phyloP scores from a whole-genome alignment of 2,329 filamentous ascomycete genomes.

The Knufia fluminis region DNA sequence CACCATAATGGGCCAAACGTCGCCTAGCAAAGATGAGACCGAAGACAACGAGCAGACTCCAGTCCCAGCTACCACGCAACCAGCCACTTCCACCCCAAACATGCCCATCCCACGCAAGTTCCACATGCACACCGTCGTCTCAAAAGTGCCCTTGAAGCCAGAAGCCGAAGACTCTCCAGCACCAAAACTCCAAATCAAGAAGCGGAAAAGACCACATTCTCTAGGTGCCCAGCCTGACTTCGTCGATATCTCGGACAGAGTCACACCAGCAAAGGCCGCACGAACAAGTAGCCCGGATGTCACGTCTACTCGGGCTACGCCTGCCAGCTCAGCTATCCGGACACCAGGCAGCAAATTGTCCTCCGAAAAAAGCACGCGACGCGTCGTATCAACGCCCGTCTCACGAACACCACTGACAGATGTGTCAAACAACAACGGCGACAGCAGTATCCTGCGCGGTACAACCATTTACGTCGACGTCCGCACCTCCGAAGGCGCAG shows the following conservation, averaged over 20 bases:
- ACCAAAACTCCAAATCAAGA: slow-evolving; percentile 28
- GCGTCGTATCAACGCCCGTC: slow-evolving; percentile 9
- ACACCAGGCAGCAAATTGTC: slow-evolving; percentile 10
- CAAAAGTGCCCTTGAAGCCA: slow-evolving; percentile 66
- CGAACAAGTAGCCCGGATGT: slow-evolving; percentile 5
- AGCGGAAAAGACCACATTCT: slow-evolving; percentile 42
- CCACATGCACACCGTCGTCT: slow-evolving; percentile 53
- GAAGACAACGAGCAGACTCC: slow-evolving; percentile 3
- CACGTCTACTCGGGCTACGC: slow-evolving; percentile 8
- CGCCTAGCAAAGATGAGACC: neutral
- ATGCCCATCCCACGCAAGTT: slow-evolving; percentile 8
- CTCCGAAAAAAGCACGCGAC: slow-evolving; percentile 11
- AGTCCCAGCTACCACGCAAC: neutral
- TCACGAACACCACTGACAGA: slow-evolving; percentile 17
- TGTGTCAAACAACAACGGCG: slow-evolving; percentile 23
- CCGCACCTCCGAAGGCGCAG: slow-evolving; percentile 68
- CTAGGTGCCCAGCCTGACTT: slow-evolving; percentile 21
- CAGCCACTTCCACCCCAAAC: neutral
- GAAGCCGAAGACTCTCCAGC: slow-evolving; percentile 45
- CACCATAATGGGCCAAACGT: neutral
- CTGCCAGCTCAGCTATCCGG: slow-evolving; percentile 6
- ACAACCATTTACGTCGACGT: slow-evolving; percentile 77
- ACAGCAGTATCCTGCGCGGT: slow-evolving; percentile 61
- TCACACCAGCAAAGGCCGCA: neutral
- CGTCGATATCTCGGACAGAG: neutral